A percentile compares a stretch with the other conserved stretches of the same genome.
These are phyloP conservation scores for Phytopythium mirpurense DNA, from an alignment of 352 stramenopile species.

Conservation along the genomic window DNA sequence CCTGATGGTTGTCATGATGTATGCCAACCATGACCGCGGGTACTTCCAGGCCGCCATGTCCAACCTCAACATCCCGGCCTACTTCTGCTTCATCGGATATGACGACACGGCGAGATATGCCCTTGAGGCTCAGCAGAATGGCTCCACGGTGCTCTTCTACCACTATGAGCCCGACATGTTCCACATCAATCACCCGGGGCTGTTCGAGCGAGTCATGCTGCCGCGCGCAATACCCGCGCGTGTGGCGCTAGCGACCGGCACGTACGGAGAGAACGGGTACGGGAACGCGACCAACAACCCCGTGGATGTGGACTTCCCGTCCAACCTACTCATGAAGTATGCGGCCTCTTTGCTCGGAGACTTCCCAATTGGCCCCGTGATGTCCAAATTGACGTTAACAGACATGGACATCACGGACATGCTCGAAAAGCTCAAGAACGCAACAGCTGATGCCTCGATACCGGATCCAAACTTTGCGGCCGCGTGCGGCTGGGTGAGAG, in stretches of 20 bases:
- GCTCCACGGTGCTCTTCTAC: conserved; percentile 39
- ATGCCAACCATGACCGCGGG: conserved; percentile 29
- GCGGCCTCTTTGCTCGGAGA: background rate
- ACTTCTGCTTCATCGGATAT: conserved; percentile 63
- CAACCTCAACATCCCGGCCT: conserved; percentile 47
- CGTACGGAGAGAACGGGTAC: conserved; percentile 48
- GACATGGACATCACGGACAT: conserved; percentile 39
- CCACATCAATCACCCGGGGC: conserved; percentile 22
- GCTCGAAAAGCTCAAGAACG: conserved; percentile 17
- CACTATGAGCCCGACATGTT: conserved; percentile 51
- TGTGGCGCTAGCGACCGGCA: conserved; percentile 22
- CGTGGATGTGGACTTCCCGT: conserved; percentile 38
- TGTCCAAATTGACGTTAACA: conserved; percentile 27
- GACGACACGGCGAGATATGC: conserved; percentile 27
- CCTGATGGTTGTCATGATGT: conserved; percentile 45
- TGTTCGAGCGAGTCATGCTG: conserved; percentile 43
- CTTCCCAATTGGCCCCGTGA: conserved; percentile 14
- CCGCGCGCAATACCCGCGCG: conserved; percentile 23
- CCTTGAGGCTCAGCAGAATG: conserved; percentile 16
- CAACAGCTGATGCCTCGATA: conserved; percentile 7
- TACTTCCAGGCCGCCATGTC: conserved; percentile 39
- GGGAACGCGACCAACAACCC: conserved; percentile 35
- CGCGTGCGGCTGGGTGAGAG: conserved; percentile 43
- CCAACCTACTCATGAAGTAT: conserved; percentile 21
- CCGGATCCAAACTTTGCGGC: conserved; percentile 28